Percentiles rank a stretch among this genome's conserved stretches.
These are phyloP conservation scores for Irpex sp. DNA, from an alignment of 1,284 basidiomycete species.

Conservation along the genomic window DNA sequence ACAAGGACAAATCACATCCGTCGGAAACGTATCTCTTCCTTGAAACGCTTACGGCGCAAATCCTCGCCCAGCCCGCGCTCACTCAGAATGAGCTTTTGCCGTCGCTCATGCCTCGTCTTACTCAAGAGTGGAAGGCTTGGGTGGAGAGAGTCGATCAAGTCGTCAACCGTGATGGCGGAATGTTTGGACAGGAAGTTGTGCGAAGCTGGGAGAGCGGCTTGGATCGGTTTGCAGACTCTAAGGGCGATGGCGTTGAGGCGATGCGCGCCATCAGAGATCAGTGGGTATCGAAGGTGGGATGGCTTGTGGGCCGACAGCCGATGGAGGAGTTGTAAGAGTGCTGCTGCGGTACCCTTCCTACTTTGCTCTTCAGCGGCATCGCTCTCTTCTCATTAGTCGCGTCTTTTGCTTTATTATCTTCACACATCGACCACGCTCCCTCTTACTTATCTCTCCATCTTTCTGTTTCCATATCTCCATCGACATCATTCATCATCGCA, in stretches of 20 bases:
- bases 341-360: neutral
- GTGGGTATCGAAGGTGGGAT: constrained; percentile 73
- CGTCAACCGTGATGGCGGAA: constrained; percentile 69
- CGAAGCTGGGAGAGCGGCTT: constrained; percentile 62
- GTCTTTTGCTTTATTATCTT: neutral
- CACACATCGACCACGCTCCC: neutral
- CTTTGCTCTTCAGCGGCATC: neutral
- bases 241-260: constrained; percentile 45
- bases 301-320: constrained; percentile 65
- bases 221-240: constrained; percentile 56
- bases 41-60: constrained; percentile 60
- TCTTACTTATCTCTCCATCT: neutral
- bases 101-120: constrained; percentile 55
- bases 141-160: constrained; percentile 61
- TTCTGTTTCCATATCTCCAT: neutral
- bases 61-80: constrained; percentile 63
- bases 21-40: constrained; percentile 72
- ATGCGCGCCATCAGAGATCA: constrained; percentile 61
- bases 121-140: constrained; percentile 76
- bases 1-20: constrained; percentile 63
- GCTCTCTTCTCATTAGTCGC: neutral
- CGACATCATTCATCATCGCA: neutral
- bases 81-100: constrained; percentile 56
- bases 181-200: constrained; percentile 73
- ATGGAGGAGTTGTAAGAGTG: constrained; percentile 47